phyloP scores from a whole-genome alignment of 1,139 yeast genomes.

The Hanseniaspora sp. region DNA sequence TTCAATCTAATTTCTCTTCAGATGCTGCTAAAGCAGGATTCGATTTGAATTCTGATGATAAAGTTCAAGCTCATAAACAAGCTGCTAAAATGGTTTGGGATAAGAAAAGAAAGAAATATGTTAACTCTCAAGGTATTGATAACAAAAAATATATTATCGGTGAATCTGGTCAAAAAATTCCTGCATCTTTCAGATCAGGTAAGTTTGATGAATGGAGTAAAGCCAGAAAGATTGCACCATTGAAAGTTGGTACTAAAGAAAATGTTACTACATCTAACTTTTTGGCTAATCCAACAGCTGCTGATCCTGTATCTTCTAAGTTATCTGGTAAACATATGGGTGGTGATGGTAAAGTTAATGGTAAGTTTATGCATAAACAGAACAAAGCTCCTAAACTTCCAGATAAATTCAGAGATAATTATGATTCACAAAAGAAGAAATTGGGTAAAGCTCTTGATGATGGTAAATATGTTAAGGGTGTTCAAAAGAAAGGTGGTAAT shows the following conservation, averaged over 20 bases:
- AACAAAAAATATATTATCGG: constrained; percentile 76
- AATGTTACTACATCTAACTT: constrained; percentile 27
- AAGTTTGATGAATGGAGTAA: constrained; percentile 85
- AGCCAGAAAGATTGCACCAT: constrained; percentile 47
- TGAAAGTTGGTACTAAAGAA: constrained; percentile 49
- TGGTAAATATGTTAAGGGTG: constrained; percentile 69
- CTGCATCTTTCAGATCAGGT: constrained; percentile 87
- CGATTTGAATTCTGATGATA: constrained; percentile 75
- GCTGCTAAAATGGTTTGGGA: constrained; percentile 85
- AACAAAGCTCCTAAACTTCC: constrained; percentile 77
- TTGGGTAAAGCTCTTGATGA: constrained; percentile 69
- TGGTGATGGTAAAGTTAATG: constrained; percentile 26
- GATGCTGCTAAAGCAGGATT: constrained; percentile 78
- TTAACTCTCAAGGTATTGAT: constrained; percentile 69
- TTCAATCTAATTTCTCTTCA: constrained; percentile 58
- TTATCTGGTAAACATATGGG: constrained; percentile 22
- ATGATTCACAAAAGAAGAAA: constrained; percentile 68
- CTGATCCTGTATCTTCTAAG: background rate
- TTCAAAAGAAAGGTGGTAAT: constrained; percentile 26
- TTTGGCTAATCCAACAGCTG: constrained; percentile 25
- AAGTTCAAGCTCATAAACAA: constrained; percentile 47
- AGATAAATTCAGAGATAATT: constrained; percentile 82
- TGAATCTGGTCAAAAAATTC: constrained; percentile 86
- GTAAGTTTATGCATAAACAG: constrained; percentile 62
- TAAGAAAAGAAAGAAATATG: constrained; percentile 80